Base-by-base conservation (phyloP, 2,329 filamentous ascomycete genomes). In the Talaromyces verruculosus region DNA sequence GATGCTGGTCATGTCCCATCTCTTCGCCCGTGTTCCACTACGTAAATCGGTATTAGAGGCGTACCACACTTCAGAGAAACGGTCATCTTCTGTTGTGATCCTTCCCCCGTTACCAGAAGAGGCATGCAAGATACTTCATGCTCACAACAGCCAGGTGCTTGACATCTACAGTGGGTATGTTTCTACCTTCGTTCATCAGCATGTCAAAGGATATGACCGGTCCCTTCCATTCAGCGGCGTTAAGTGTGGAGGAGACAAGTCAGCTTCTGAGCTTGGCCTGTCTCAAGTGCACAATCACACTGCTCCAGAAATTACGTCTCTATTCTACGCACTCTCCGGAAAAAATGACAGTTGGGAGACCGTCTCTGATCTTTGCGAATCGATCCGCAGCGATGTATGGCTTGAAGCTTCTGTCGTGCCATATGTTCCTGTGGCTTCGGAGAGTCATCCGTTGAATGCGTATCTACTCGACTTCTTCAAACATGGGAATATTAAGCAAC, bases 391-490 rank as follows among this genome's bases (percentile, higher is more conserved):
- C 6, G 90, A 87, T 0, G 86, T 94, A 0, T 93, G 92, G 78
- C 83, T 94, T 0, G 91, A 94, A 71, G 85, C 91, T 71, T 84
- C 88, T 0, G 88, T 89, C 1, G 86, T 94, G 28, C 91, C 91
- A 0, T 86, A 90, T 72, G 82, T 93, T 4, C 82, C 83, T 5
- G 77, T 91, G 11, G 85, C 85, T 69, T 85, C 86, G 0, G 79
- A 87, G 30, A 85, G 89, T 63, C 74, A 77, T 5, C 68, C 76
- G 67, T 68, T 80, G 15, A 80, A 80, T 61, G 77, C 77, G 0
- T 80, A 77, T 64, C 78, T 93, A 0, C 87, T 89, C 67, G 89
- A 93, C 75, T 94, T 93, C 77, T 93, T 87, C 82, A 90, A 87
- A 75, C 88, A 93, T 70, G 90, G 90, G 3, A 86, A 89, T 71